Evolutionary conservation across 2,329 filamentous ascomycete genomes (phyloP).

Genomic region (Periconia digitata): DNA sequence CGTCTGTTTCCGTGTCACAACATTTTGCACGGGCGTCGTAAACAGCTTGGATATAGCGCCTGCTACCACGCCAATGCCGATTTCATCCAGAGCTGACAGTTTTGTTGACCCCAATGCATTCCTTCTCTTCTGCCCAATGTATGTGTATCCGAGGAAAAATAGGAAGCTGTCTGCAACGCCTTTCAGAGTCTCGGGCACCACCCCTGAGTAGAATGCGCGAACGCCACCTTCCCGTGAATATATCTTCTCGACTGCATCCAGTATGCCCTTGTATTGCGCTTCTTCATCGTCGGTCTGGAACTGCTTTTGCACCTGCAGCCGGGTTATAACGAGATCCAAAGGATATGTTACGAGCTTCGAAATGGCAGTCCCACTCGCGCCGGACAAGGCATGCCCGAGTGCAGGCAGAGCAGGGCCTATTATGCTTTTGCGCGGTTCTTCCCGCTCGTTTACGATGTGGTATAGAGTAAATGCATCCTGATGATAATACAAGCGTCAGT

Average conservation of each 20-base stretch:
- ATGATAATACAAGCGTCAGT: slow-evolving; percentile 10
- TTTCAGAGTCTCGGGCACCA: slow-evolving; percentile 48
- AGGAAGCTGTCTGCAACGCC: slow-evolving; percentile 71
- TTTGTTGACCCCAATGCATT: slow-evolving; percentile 20
- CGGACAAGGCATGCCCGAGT: slow-evolving; percentile 78
- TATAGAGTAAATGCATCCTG: slow-evolving; percentile 48
- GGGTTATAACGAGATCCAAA: slow-evolving; percentile 77
- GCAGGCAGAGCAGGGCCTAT: slow-evolving; percentile 64
- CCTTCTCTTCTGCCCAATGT: slow-evolving; percentile 51
- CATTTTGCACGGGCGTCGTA: slow-evolving; percentile 78
- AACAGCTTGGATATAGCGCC: slow-evolving; percentile 74
- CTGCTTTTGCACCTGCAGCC: slow-evolving; percentile 76
- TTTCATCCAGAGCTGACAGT: slow-evolving; percentile 69
- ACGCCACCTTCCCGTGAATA: slow-evolving; percentile 70
- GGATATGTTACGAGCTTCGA: slow-evolving; percentile 81
- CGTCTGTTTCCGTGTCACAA: slow-evolving; percentile 81
- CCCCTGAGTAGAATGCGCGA: slow-evolving; percentile 63
- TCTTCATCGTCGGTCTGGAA: slow-evolving; percentile 45
- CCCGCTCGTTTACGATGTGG: slow-evolving; percentile 43
- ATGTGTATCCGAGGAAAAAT: slow-evolving; percentile 81
- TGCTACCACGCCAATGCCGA: slow-evolving; percentile 71
- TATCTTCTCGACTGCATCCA: slow-evolving; percentile 72
- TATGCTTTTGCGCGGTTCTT: slow-evolving; percentile 18
- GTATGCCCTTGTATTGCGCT: slow-evolving; percentile 64
- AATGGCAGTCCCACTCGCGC: slow-evolving; percentile 74